Base-by-base conservation (phyloP, 192 early-diverging fungal species). In the Coemansia sp. region DNA sequence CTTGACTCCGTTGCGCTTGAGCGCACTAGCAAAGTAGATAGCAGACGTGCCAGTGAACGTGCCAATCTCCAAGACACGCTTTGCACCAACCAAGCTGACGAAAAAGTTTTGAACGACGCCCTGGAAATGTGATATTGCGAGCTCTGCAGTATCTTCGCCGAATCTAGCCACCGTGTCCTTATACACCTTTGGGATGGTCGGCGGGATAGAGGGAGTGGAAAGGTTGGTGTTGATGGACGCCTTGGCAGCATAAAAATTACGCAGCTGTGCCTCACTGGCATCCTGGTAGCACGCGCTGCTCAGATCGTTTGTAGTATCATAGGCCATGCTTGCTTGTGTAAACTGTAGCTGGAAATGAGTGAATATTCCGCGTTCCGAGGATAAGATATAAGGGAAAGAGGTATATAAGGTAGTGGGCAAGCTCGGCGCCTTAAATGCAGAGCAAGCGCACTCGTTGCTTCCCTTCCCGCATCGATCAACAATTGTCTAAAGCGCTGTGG, bases 11-110 rank as follows among this genome's bases (percentile, higher is more conserved):
- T 82, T 77, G 51, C 70, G 69, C 66, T 75, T 70, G 64, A 91
- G 76, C 3, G 82, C 90, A 40, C 86, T 86, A n/a, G 91, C 90
- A 74, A 94, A 87, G 51, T 83, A 88, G 17, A 90, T 77, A 2
- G 89, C 76, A 6, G 86, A 87, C 27, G 74, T 83, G 2, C 92
- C 92, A 24, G 87, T 89, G 56, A 90, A 91, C 7, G 80, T 81
- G 0, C 91, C 92, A 42, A 94, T 79, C 38, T 94, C 91, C 0
- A 94, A 77, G 8, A 91, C 71, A 1, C 61, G 49, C 24, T 72
- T 65, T 20, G 90, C 88, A 4, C 73, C 73, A 11, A 83, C 69
- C 12, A 90, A 47, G 0, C 73, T 67, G 20, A 87, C 79, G 3
- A 90, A 58, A 46, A 85, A 76, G 25, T 67, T 67, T 15, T 90